Conservation (phyloP, 2,329 filamentous ascomycete genomes). For the Aspergillus sp. region DNA sequence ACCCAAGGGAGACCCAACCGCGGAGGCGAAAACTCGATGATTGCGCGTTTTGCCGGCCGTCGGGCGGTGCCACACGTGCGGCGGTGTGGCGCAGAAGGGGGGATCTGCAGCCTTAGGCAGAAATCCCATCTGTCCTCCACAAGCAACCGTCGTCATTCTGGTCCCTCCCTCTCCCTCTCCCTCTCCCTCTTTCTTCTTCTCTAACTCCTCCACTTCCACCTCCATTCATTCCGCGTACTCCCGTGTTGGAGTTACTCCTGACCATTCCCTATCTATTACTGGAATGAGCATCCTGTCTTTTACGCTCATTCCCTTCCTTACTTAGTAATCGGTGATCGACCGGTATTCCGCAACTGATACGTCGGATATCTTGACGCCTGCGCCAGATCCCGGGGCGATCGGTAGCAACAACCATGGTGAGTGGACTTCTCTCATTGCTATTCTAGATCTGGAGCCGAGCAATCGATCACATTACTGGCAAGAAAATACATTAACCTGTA, state of each 20-base stretch:
- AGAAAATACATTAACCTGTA: conserved; percentile 19
- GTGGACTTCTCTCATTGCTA: conserved; percentile 7
- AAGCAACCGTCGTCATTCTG: conserved; percentile 18
- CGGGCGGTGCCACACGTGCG: conserved; percentile 20
- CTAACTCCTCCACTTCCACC: conserved; percentile 5
- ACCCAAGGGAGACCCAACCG: neutral
- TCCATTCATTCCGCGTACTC: conserved; percentile 3
- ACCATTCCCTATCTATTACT: conserved; percentile 5
- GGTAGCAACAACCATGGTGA: conserved; percentile 35
- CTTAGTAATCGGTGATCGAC: conserved; percentile 3
- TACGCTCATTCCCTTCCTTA: conserved; percentile 17
- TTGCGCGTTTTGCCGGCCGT: conserved; percentile 10
- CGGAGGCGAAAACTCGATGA: neutral
- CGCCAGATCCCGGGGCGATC: conserved; percentile 28
- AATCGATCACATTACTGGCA: neutral
- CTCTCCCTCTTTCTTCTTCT: conserved; percentile 1
- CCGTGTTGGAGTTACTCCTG: neutral
- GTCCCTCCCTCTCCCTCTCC: conserved; percentile 3
- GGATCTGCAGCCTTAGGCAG: neutral
- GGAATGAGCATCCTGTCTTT: conserved; percentile 18
- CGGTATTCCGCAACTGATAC: conserved; percentile 20
- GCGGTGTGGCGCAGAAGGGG: conserved; percentile 26
- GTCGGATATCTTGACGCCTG: conserved; percentile 31
- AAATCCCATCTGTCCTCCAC: conserved; percentile 8
- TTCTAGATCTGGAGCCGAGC: neutral